Evolutionary conservation across 2,329 filamentous ascomycete species (phyloP).

Genomic region (Tolypocladium tropicale): DNA sequence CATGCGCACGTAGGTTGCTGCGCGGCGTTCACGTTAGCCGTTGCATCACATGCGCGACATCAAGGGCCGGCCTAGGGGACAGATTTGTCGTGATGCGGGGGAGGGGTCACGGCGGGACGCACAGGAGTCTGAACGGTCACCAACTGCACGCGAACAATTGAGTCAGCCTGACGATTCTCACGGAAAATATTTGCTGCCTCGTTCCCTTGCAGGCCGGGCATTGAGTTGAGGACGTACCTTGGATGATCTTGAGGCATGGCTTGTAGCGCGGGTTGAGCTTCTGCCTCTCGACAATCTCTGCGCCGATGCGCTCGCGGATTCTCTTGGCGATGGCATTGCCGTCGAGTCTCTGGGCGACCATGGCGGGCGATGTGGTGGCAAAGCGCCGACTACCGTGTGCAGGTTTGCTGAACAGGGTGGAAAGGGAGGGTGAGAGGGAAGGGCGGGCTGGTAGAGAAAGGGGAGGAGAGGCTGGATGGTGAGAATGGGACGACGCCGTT

Average conservation of each 20-base stretch:
- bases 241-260: conserved; percentile 87
- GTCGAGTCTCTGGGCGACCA: conserved; percentile 88
- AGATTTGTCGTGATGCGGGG: conserved; percentile 9
- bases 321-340: conserved; percentile 89
- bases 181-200: background rate
- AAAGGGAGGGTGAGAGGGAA: background rate
- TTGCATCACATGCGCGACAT: background rate
- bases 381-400: conserved; percentile 19
- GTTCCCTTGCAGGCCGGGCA: background rate
- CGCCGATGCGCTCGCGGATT: conserved; percentile 73
- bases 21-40: conserved; percentile 17
- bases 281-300: conserved; percentile 74
- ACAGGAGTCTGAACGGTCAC: conserved; percentile 88
- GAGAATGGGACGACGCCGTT: background rate
- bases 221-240: conserved; percentile 49
- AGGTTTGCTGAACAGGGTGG: background rate
- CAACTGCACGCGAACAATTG: conserved; percentile 46
- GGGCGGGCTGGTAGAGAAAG: background rate
- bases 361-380: conserved; percentile 45
- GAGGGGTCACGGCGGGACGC: conserved; percentile 7
- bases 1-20: conserved; percentile 98
- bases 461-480: background rate
- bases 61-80: background rate
- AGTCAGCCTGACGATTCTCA: conserved; percentile 9
- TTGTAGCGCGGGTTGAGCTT: conserved; percentile 75